Conservation (phyloP, 768 basidiomycete species). For the Termitomyces sp. region DNA sequence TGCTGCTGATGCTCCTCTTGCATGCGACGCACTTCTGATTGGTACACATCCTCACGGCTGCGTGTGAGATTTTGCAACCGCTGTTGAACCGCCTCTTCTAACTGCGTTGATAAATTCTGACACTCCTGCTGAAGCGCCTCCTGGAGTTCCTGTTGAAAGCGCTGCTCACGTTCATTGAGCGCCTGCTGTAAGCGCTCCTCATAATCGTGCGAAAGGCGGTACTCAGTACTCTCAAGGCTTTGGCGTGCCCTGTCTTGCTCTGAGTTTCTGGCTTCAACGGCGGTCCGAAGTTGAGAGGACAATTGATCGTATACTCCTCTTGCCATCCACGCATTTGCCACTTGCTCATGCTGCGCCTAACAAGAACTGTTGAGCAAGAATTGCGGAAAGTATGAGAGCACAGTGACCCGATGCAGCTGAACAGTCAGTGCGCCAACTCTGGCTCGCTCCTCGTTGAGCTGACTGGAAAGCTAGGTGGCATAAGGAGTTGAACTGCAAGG, state of each 20-base stretch:
- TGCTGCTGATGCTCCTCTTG: neutral
- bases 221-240: neutral
- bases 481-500: neutral
- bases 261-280: no score
- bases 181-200: neutral
- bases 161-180: neutral
- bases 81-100: neutral
- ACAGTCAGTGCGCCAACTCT: neutral
- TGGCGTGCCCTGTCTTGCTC: no score
- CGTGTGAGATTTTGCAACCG: neutral
- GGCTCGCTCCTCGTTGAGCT: neutral
- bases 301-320: neutral
- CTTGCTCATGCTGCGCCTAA: neutral
- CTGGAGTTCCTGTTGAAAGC: neutral
- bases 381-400: neutral
- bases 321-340: neutral
- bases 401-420: neutral
- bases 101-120: no score
- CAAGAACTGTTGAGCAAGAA: neutral
- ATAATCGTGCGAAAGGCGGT: neutral
- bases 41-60: neutral
- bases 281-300: neutral
- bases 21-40: neutral
- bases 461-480: neutral
- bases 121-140: neutral